A percentile compares a stretch with the other conserved stretches of the same genome.
phyloP scores from a whole-genome alignment of 1,284 basidiomycete species.

The Marasmius tenuissimus region DNA sequence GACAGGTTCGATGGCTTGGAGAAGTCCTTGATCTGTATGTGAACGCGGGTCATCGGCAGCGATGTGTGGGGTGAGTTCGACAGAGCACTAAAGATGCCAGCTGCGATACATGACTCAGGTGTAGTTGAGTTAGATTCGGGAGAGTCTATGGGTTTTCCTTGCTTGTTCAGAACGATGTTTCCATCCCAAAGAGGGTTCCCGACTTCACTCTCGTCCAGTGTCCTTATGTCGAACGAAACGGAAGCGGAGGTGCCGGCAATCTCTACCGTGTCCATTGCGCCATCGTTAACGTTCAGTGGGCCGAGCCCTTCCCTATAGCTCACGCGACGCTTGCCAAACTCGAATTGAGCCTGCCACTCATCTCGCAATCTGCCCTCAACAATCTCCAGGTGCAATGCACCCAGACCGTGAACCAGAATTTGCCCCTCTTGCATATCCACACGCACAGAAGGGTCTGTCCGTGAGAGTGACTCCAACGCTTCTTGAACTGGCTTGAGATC shows the following conservation, averaged over 20 bases:
- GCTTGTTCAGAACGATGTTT: slow-evolving; percentile 61
- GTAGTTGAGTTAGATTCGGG: slow-evolving; percentile 49
- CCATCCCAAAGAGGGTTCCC: slow-evolving; percentile 74
- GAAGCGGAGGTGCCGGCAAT: slow-evolving; percentile 33
- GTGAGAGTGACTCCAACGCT: slow-evolving; percentile 72
- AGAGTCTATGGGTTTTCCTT: slow-evolving; percentile 50
- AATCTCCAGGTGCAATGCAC: slow-evolving; percentile 86
- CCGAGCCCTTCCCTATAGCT: slow-evolving; percentile 77
- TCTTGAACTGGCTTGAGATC: slow-evolving; percentile 77
- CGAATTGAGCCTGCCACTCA: slow-evolving; percentile 80
- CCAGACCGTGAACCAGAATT: slow-evolving; percentile 80
- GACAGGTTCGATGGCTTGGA: slow-evolving; percentile 46
- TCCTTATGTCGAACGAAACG: slow-evolving; percentile 52
- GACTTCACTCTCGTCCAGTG: slow-evolving; percentile 52
- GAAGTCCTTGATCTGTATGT: slow-evolving; percentile 51
- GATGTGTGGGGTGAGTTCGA: slow-evolving; percentile 77
- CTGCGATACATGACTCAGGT: slow-evolving; percentile 53
- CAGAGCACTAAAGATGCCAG: slow-evolving; percentile 67
- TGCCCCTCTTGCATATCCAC: slow-evolving; percentile 81
- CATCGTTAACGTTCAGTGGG: slow-evolving; percentile 14
- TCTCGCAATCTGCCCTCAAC: slow-evolving; percentile 76
- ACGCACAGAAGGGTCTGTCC: slow-evolving; percentile 85
- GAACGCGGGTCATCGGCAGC: slow-evolving; percentile 63
- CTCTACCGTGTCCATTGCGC: slow-evolving; percentile 6
- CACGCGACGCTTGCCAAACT: slow-evolving; percentile 77